Base-by-base conservation (phyloP, 345 rosid species). In the Aquilaria yunnanensis region DNA sequence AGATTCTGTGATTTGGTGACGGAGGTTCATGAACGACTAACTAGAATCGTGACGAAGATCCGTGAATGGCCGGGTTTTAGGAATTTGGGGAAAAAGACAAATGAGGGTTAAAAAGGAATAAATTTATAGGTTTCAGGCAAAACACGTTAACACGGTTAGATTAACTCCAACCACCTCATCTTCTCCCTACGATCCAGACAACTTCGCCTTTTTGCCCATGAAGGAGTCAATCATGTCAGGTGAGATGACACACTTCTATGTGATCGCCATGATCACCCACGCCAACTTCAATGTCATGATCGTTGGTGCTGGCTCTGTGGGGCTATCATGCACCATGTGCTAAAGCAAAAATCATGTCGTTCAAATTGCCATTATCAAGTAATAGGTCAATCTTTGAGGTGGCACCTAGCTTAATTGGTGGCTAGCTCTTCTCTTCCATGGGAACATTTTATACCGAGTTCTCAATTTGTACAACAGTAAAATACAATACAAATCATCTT, bases 351-450 rank as follows among this genome's bases (percentile, higher is more conserved):
- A 85, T 70, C 86, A 88, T 2, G 55, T 70, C 64, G 78, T 85
- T 3, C 77, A 80, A 61, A 77, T 88, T 12, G 90, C 88, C 1
- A 80, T 85, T 8, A 61, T 83, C 14, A 90, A 88, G 33, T 92
- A 88, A 56, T 88, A 90, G 9, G 96, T 88, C 41, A 88, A 90
- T 67, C 96, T 90, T 5, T 88, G 92, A 5, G 92, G 96, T 54
- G 96, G 92, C 14, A 84, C 90, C 2, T 83, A 88, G 92, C 86
- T 85, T 0, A 0, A 16, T 16, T 46, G 87, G 92, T 49, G 92
- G 92, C 32, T 90, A 88, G 71, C 88, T 84, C 54, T 85, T 85
- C 81, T 88, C 88, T 51, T 83, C 96, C 59, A 85, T 84, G 92
- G 88, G 84, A 75, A 48, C 49, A 10, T 48, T 32, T 58, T 9